Conservation (phyloP, 768 basidiomycete species). For the Hygrocybe punicea region DNA sequence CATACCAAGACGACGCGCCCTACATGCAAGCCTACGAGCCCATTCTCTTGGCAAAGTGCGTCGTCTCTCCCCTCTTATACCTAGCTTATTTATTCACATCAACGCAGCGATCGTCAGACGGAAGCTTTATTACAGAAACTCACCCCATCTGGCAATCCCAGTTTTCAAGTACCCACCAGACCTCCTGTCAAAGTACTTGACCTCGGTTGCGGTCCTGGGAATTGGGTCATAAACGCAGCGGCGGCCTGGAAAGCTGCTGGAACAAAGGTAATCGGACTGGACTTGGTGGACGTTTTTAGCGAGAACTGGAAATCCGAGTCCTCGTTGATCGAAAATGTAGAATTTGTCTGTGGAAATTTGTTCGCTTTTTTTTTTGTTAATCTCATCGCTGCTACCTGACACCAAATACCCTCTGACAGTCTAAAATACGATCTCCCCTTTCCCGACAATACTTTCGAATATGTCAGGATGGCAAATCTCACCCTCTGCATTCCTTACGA, state of each 20-base stretch:
- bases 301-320: constrained; percentile 33
- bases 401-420: constrained; percentile 29
- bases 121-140: constrained; percentile 56
- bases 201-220: constrained; percentile 70
- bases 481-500: constrained; percentile 57
- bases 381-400: constrained; percentile 3
- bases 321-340: constrained; percentile 37
- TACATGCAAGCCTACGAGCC: constrained; percentile 69
- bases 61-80: constrained; percentile 11
- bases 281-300: constrained; percentile 51
- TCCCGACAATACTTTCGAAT: constrained; percentile 58
- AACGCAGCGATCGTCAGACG: constrained; percentile 56
- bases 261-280: constrained; percentile 59
- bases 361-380: constrained; percentile 34
- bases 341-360: constrained; percentile 66
- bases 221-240: constrained; percentile 66
- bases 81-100: constrained; percentile 12
- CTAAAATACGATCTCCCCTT: constrained; percentile 60
- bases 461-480: constrained; percentile 71
- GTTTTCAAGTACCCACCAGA: constrained; percentile 55
- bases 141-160: constrained; percentile 50
- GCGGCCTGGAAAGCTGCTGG: constrained; percentile 50
- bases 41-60: constrained; percentile 57
- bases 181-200: constrained; percentile 61
- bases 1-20: constrained; percentile 47